phyloP scores from a whole-genome alignment of 2,329 filamentous ascomycete genomes.

The Diaporthe destruens region DNA sequence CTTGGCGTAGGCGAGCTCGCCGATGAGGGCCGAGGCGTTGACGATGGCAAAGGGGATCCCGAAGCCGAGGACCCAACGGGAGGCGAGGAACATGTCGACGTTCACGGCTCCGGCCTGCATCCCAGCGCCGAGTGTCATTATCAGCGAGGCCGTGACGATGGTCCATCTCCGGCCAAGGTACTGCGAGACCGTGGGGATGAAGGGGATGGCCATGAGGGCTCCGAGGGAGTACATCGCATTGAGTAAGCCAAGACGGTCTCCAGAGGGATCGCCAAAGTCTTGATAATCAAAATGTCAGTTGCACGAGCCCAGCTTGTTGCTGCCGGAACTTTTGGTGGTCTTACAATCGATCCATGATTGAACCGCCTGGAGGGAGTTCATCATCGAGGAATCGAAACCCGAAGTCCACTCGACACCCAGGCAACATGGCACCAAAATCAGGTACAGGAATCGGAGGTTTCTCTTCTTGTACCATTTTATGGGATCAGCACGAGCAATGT shows the following conservation, averaged over 20 bases:
- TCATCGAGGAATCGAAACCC: constrained; percentile 58
- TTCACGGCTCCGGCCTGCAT: constrained; percentile 44
- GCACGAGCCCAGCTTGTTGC: neutral
- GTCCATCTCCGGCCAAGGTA: constrained; percentile 54
- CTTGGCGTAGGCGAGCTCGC: constrained; percentile 53
- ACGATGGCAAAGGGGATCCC: constrained; percentile 53
- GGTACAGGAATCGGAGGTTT: constrained; percentile 54
- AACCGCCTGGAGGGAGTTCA: constrained; percentile 58
- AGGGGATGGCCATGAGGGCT: constrained; percentile 56
- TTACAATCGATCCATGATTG: constrained; percentile 54
- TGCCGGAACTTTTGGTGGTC: constrained; percentile 12
- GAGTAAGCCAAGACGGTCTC: constrained; percentile 55
- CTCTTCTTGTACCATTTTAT: constrained; percentile 56
- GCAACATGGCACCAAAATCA: constrained; percentile 55
- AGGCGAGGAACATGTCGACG: constrained; percentile 51
- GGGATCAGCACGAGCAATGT: constrained; percentile 52
- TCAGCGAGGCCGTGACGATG: constrained; percentile 51
- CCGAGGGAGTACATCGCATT: constrained; percentile 59
- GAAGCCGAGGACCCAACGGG: constrained; percentile 51
- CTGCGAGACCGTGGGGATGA: constrained; percentile 55
- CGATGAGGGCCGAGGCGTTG: constrained; percentile 51
- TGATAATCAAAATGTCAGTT: constrained; percentile 44
- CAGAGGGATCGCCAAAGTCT: constrained; percentile 55
- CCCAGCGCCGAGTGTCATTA: constrained; percentile 54
- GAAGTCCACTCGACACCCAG: constrained; percentile 60